These are phyloP conservation scores for Chaetothyriales sp. DNA, from an alignment of 2,329 filamentous ascomycete genomes.

Conservation along the genomic window DNA sequence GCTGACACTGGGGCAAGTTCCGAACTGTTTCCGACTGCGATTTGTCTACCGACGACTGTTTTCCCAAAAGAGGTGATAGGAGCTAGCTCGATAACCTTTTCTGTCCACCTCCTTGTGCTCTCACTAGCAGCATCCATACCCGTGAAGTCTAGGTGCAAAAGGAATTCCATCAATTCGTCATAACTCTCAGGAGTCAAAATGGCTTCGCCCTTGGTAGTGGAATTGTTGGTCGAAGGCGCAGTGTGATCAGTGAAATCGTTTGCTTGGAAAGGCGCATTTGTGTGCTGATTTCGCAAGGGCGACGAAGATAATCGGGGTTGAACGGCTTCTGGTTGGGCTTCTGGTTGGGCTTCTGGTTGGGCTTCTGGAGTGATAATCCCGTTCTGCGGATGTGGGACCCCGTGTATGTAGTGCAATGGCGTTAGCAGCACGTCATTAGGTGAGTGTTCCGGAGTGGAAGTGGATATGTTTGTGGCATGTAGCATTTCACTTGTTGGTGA, in stretches of 20 bases:
- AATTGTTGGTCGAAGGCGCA: neutral
- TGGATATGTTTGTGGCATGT: neutral
- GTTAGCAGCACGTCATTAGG: neutral
- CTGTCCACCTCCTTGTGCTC: slow-evolving; percentile 15
- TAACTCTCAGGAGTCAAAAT: slow-evolving; percentile 10
- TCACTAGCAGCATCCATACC: slow-evolving; percentile 9
- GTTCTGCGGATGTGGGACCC: neutral
- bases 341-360: neutral
- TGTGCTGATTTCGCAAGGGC: neutral
- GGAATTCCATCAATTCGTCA: slow-evolving; percentile 10
- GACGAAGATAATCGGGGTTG: neutral
- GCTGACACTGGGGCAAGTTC: neutral
- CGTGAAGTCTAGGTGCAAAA: slow-evolving; percentile 17
- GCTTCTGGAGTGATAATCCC: neutral
- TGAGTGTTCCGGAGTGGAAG: neutral
- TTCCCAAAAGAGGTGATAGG: slow-evolving; percentile 8
- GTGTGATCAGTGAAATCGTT: neutral
- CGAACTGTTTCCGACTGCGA: slow-evolving; percentile 1
- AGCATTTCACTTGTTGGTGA: no score
- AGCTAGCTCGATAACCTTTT: slow-evolving; percentile 11
- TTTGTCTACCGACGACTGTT: slow-evolving; percentile 3
- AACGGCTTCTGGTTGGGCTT: neutral
- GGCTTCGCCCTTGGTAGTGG: slow-evolving; percentile 6
- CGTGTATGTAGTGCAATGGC: neutral
- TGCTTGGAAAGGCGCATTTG: neutral